These are phyloP conservation scores for Globisporangium viniferum DNA, from an alignment of 352 stramenopile genomes.

Conservation along the genomic window DNA sequence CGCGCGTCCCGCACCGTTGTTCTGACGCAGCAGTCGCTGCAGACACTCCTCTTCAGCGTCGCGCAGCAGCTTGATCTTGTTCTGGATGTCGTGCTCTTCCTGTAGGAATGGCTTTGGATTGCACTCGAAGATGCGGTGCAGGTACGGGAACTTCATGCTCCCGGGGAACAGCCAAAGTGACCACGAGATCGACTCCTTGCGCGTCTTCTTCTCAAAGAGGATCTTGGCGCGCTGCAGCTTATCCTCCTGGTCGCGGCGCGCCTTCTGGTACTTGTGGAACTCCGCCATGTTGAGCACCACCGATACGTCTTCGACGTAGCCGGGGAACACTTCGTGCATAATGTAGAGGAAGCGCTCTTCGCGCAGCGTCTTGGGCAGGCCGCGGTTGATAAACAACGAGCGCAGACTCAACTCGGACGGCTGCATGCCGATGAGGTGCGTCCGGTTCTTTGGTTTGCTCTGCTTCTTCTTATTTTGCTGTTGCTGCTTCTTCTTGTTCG, in stretches of 20 bases:
- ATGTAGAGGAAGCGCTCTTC: constrained; percentile 76
- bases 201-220: constrained; percentile 37
- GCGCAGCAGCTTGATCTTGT: constrained; percentile 55
- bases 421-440: constrained; percentile 79
- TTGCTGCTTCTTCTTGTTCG: constrained; percentile 13
- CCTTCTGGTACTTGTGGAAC: constrained; percentile 61
- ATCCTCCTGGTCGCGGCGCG: constrained; percentile 44
- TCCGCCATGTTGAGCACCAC: constrained; percentile 81
- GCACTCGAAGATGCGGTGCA: constrained; percentile 47
- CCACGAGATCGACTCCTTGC: constrained; percentile 49
- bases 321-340: constrained; percentile 78
- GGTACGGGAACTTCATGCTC: constrained; percentile 66
- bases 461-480: constrained; percentile 11
- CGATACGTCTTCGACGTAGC: constrained; percentile 76
- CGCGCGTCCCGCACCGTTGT: constrained; percentile 68
- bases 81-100: constrained; percentile 30
- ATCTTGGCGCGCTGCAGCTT: constrained; percentile 57
- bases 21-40: constrained; percentile 55
- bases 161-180: constrained; percentile 66
- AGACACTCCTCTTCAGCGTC: constrained; percentile 51
- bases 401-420: constrained; percentile 67
- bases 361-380: constrained; percentile 67
- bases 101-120: constrained; percentile 44
- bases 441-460: constrained; percentile 19
- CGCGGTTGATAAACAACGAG: constrained; percentile 78